phyloP scores from a whole-genome alignment of 1,284 basidiomycete species.

The Anthracocystis walkeri region DNA sequence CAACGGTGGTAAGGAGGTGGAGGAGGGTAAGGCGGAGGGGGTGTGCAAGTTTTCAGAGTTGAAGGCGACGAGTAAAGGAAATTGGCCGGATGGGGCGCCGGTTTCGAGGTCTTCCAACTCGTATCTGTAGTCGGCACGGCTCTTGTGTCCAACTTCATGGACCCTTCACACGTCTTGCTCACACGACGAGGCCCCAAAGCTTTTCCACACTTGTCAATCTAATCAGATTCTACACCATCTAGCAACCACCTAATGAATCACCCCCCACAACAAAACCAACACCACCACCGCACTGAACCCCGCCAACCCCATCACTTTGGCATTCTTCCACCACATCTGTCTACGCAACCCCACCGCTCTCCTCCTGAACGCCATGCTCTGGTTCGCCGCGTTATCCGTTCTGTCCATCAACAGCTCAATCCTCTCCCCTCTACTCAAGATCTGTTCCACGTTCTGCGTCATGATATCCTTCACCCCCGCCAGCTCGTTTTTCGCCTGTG shows the following conservation, averaged over 20 bases:
- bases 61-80: slow-evolving; percentile 32
- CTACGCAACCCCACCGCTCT: slow-evolving; percentile 86
- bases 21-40: not conserved
- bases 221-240: not conserved
- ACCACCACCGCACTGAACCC: slow-evolving; percentile 79
- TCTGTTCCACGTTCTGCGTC: slow-evolving; percentile 78
- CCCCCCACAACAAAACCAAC: slow-evolving; percentile 38
- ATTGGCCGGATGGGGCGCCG: slow-evolving; percentile 46
- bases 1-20: not conserved
- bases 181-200: not conserved
- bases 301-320: slow-evolving; percentile 78
- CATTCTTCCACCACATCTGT: slow-evolving; percentile 91
- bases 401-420: slow-evolving; percentile 97
- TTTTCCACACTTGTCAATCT: not conserved
- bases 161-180: too few relatives aligned
- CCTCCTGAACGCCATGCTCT: slow-evolving; percentile 93
- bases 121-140: slow-evolving; percentile 18
- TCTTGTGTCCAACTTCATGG: not conserved
- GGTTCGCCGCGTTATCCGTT: slow-evolving; percentile 93
- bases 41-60: slow-evolving; percentile 20
- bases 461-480: slow-evolving; percentile 96
- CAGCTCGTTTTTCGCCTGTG: slow-evolving; percentile 88
- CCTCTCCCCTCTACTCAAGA: slow-evolving; percentile 90
- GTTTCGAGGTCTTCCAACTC: slow-evolving; percentile 11
- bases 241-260: slow-evolving; percentile 21